Percentiles rank a stretch among this genome's conserved stretches.
phyloP scores from a whole-genome alignment of 192 early-diverging fungal genomes.

The Umbelopsis sp. region DNA sequence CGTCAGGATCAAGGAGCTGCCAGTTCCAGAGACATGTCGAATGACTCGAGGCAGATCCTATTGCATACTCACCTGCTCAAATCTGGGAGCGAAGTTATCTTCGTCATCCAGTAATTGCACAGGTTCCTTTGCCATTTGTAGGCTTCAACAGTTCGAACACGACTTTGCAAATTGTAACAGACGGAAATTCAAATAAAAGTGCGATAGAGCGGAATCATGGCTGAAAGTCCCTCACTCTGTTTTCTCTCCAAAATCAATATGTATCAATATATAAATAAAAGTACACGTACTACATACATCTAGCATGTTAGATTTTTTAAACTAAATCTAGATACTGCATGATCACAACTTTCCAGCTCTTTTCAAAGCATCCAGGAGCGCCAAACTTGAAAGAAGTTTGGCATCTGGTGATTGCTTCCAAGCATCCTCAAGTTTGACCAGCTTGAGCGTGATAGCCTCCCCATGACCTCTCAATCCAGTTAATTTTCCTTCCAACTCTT shows the following conservation, averaged over 20 bases:
- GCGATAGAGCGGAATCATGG: neutral
- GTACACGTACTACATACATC: neutral
- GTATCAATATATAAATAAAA: neutral
- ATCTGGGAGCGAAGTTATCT: conserved; percentile 12
- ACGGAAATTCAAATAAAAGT: neutral
- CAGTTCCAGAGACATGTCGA: neutral
- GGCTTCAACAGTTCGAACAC: conserved; percentile 13
- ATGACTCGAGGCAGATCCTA: neutral
- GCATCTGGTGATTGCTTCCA: conserved; percentile 70
- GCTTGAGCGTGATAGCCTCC: conserved; percentile 71
- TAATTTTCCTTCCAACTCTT: conserved; percentile 59
- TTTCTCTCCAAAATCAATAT: neutral
- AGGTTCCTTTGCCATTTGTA: conserved; percentile 9
- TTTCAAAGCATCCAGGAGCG: conserved; percentile 58
- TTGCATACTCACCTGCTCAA: neutral
- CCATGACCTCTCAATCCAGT: conserved; percentile 74
- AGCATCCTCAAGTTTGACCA: conserved; percentile 66
- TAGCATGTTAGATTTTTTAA: neutral
- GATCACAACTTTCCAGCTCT: conserved; percentile 36
- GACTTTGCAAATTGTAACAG: conserved; percentile 1
- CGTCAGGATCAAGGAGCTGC: neutral
- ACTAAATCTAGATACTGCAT: neutral
- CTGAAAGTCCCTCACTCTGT: neutral
- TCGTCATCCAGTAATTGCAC: conserved; percentile 11
- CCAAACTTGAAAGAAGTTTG: conserved; percentile 68